Evolutionary conservation across 1,139 yeast genomes (phyloP), one percentile per base, ranked within the genome.

Genomic region (Blastobotrys raffinosifermentans): DNA sequence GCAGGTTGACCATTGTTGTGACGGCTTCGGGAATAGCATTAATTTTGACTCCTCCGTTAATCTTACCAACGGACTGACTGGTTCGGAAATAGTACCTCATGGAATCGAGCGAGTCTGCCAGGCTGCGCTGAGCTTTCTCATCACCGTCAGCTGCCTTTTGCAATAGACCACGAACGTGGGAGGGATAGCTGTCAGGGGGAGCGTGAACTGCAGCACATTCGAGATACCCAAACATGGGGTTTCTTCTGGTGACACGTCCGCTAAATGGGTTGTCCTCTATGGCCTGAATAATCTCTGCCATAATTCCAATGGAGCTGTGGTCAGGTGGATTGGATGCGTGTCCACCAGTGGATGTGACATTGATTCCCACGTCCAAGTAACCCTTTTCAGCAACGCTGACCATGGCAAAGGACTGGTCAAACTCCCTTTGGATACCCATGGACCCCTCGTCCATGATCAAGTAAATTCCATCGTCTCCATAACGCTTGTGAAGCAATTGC

Each of bases 331-430:
- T 60, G 2, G 83, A 75, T 1, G 87, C 77, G 50, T 81, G 89
- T 2, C 89, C 89, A 35, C 89, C 89, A 7, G 75, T 74, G 2
- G 81, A 73, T 14, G 61, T 63, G 18, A 80, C 58, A 3, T 67
- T 61, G 31, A 77, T 63, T 9, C 56, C 50, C 7, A 72, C 53
- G 50, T 79, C 80, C 34, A 73, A 49, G 46, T 71, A 72, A 0
- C 91, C 91, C 60, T 80, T 80, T 51, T 81, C 91, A 23, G 76
- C 75, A 22, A 77, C 74, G 14, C 74, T 72, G 2, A 85, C 80
- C 26, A 72, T 53, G 4, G 81, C 80, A 46, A 75, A 61, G 50
- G 66, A 67, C 35, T 63, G 51, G 4, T 75, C 77, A 40, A 67
- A 69, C 8, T 62, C 50, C 7, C 61, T 67, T 2, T 57, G 44